phyloP scores from a whole-genome alignment of 352 stramenopile species.

The Phytophthora brassicae region DNA sequence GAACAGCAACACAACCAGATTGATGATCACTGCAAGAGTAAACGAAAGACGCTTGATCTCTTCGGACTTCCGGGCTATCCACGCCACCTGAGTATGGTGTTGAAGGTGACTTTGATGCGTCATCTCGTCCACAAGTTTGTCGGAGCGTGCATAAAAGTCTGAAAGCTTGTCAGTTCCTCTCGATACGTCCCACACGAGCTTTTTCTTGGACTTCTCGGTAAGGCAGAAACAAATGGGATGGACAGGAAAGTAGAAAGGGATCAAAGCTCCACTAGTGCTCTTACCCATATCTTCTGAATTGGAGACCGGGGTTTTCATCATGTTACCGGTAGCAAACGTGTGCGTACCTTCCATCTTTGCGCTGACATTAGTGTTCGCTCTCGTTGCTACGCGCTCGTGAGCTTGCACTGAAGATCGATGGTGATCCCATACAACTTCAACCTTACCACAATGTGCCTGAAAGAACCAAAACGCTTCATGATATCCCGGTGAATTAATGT shows the following conservation, averaged over 20 bases:
- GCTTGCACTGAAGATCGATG: conserved; percentile 10
- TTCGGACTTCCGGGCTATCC: conserved; percentile 43
- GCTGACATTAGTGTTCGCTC: neutral
- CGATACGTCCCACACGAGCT: conserved; percentile 66
- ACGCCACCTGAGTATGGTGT: conserved; percentile 34
- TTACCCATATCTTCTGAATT: conserved; percentile 1
- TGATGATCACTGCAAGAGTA: conserved; percentile 49
- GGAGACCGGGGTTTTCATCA: neutral
- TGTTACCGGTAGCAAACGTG: neutral
- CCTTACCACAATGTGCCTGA: conserved; percentile 57
- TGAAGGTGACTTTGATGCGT: conserved; percentile 57
- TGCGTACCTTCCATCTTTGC: neutral
- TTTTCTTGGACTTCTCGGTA: conserved; percentile 72
- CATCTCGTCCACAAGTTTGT: conserved; percentile 79
- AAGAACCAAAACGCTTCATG: conserved; percentile 63
- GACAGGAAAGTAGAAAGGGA: conserved; percentile 73
- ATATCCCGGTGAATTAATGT: conserved; percentile 32
- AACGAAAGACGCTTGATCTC: conserved; percentile 61
- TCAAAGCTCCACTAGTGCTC: conserved; percentile 19
- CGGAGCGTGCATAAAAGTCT: conserved; percentile 64
- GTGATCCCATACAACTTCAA: conserved; percentile 73
- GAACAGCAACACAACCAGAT: conserved; percentile 61
- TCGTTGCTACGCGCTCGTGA: neutral
- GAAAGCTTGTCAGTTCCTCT: conserved; percentile 61
- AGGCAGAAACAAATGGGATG: conserved; percentile 79